A percentile compares a stretch with the other conserved stretches of the same genome.
phyloP scores from a whole-genome alignment of 257 asterid genomes.

The Rubia yunnanensis region DNA sequence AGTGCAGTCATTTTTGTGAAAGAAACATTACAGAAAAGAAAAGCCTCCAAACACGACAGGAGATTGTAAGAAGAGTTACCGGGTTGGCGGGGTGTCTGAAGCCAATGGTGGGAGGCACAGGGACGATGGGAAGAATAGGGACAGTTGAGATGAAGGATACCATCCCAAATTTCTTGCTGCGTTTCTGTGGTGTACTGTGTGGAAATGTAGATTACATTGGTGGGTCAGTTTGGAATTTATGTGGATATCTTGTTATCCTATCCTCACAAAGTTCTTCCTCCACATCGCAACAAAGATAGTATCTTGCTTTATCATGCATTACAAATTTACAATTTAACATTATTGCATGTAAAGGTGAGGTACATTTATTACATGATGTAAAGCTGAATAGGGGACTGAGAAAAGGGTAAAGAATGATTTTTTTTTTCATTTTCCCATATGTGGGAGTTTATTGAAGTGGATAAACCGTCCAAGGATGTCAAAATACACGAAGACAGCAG shows the following conservation, averaged over 20 bases:
- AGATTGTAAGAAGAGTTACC: slow-evolving; percentile 26
- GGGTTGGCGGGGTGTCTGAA: slow-evolving; percentile 27
- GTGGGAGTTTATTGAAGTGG: slow-evolving; percentile 4
- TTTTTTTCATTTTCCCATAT: not conserved
- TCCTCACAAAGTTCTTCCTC: not conserved
- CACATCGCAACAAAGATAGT: not conserved
- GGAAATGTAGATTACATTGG: not conserved
- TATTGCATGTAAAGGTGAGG: too few relatives aligned
- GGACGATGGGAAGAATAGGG: slow-evolving; percentile 36
- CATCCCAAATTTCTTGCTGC: slow-evolving; percentile 26
- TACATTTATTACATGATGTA: too few relatives aligned
- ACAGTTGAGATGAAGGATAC: slow-evolving; percentile 69
- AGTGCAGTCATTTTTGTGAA: not conserved
- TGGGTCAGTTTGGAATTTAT: slow-evolving; percentile 1
- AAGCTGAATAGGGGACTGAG: not conserved
- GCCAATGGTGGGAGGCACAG: slow-evolving; percentile 26
- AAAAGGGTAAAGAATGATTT: not conserved
- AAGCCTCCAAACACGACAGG: not conserved
- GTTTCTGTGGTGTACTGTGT: not conserved
- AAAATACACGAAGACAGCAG: not conserved
- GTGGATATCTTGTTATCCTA: slow-evolving; percentile 11
- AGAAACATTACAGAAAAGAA: not conserved
- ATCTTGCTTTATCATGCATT: not conserved
- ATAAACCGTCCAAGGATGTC: slow-evolving; percentile 4
- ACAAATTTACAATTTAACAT: too few relatives aligned